Evolutionary conservation across 352 stramenopile species (phyloP).

Genomic region (Pythium rishiriense): DNA sequence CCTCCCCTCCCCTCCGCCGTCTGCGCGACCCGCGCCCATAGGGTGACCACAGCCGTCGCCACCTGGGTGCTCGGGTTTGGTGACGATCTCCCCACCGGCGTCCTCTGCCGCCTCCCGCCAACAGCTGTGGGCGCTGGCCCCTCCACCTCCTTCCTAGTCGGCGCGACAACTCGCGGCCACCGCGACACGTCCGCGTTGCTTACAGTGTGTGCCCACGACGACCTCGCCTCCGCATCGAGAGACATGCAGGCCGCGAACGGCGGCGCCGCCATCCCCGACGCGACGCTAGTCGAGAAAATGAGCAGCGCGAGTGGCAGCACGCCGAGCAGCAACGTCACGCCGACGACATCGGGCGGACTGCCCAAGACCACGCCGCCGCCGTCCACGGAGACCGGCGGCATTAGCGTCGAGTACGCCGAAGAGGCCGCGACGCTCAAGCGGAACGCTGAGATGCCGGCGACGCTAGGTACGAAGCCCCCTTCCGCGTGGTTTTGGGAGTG

Average conservation of each 20-base stretch:
- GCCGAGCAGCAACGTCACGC: neutral
- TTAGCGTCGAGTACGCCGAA: conserved; percentile 8
- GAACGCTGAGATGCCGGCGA: conserved; percentile 19
- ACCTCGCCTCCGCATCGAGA: neutral
- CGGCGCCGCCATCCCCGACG: neutral
- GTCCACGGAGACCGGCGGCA: neutral
- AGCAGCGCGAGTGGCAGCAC: conserved; percentile 6
- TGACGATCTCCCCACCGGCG: neutral
- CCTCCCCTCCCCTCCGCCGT: neutral
- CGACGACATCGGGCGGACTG: neutral
- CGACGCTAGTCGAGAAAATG: conserved; percentile 7
- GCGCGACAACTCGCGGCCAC: too few relatives aligned
- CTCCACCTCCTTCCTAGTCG: too few relatives aligned
- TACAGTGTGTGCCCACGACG: too few relatives aligned
- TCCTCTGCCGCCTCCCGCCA: neutral
- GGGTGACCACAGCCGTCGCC: neutral
- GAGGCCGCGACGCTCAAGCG: conserved; percentile 19
- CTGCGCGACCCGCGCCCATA: neutral
- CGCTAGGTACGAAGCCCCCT: conserved; percentile 9
- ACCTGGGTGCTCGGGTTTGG: neutral
- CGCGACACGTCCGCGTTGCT: neutral
- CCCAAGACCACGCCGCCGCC: neutral
- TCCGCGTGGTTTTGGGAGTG: neutral
- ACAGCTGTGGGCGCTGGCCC: too few relatives aligned
- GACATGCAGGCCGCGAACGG: neutral